Conservation (phyloP, 2,329 filamentous ascomycete genomes). For the Phyllosticta ampelicida region DNA sequence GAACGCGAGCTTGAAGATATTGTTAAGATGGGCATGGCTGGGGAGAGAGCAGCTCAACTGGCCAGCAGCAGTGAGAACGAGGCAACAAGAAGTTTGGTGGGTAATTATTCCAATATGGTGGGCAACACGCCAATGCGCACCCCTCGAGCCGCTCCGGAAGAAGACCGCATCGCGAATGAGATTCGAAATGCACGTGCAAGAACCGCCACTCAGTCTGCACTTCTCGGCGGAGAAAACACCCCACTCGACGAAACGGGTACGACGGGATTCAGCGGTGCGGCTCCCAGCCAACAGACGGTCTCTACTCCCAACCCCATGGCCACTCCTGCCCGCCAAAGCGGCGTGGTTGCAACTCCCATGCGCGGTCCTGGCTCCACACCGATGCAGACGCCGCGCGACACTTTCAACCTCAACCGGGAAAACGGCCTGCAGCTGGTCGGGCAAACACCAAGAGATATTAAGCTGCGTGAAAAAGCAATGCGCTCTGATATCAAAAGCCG, state of each 20-base stretch:
- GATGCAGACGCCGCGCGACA: slow-evolving; percentile 79
- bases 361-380: slow-evolving; percentile 67
- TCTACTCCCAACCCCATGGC: slow-evolving; percentile 95
- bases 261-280: slow-evolving; percentile 77
- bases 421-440: slow-evolving; percentile 57
- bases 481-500: slow-evolving; percentile 59
- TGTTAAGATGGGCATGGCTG: slow-evolving; percentile 95
- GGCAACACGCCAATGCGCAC: slow-evolving; percentile 81
- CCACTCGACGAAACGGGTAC: slow-evolving; percentile 74
- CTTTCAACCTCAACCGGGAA: slow-evolving; percentile 68
- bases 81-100: slow-evolving; percentile 73
- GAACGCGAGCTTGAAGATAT: slow-evolving; percentile 93
- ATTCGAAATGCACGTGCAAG: slow-evolving; percentile 86
- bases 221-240: slow-evolving; percentile 89
- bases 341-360: slow-evolving; percentile 54
- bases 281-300: slow-evolving; percentile 67
- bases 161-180: slow-evolving; percentile 94
- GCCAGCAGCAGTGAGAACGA: slow-evolving; percentile 73
- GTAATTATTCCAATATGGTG: slow-evolving; percentile 75
- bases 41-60: slow-evolving; percentile 68
- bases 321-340: slow-evolving; percentile 66
- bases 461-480: slow-evolving; percentile 56
- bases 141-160: slow-evolving; percentile 78
- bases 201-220: slow-evolving; percentile 85
- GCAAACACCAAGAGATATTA: slow-evolving; percentile 68